Evolutionary conservation across 805 yeast species (phyloP), one percentile per base, ranked within the genome.

Genomic region (Suhomyces vadensis): DNA sequence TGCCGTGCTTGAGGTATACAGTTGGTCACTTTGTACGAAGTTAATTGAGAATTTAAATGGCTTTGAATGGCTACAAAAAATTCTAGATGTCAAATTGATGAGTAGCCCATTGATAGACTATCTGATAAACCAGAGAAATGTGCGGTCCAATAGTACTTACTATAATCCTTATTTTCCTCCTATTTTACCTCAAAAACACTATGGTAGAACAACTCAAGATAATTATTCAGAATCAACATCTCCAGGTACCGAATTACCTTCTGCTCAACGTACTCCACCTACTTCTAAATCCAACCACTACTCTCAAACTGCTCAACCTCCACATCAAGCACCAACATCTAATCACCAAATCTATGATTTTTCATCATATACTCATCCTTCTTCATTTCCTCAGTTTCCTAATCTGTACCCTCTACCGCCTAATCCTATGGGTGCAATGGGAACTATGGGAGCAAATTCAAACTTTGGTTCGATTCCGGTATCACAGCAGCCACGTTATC

Each of bases 11-110:
- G 48, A 41, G 31, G 42, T 35, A 6, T 20, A 13, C 16, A 27
- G 26, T 10, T 46, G 47, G 47, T 14, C 21, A 11, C 21, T 46
- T 13, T 36, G 39, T 25, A 25, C 23, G 11, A 40, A 37, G 21
- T 43, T 58, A 11, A 33, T 54, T 6, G 56, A 52, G 3, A 42
- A 35, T 2, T 47, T 63, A 40, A 52, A 63, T 39, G 65, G 65
- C 2, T 59, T 52, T 44, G 58, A 58, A 41, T 64, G 65, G 64
- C 19, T 45, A 14, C 49, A 45, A 4, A 44, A 47, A 20, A 46
- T 45, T 2, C 44, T 63, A 33, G 53, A 54, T 8, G 60, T 48
- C 14, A 37, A 43, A 14, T 23, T 56, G n/a, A 24, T 45, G 9
- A 41, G 39, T 16, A 33, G 37, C 24, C 37, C 36, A 7, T 31